Base-by-base conservation (phyloP, 2,329 filamentous ascomycete genomes). In the Aspergillus clavatus region DNA sequence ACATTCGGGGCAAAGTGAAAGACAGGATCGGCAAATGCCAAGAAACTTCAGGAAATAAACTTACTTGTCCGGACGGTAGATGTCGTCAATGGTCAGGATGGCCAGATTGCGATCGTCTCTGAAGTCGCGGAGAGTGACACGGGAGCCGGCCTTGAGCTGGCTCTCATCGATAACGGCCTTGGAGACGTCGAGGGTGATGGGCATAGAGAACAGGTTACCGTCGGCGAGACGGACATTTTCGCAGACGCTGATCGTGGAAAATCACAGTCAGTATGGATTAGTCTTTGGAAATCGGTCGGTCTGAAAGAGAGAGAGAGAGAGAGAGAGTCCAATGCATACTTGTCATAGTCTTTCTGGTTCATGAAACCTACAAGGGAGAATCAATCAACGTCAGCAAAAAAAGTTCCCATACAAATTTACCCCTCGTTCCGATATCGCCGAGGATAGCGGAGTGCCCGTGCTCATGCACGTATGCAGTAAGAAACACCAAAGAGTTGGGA, bases 31-130 rank as follows among this genome's bases (percentile, higher is more conserved):
- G 39, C 38, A n/a, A 33, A 43, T 22, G 33, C 22, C 18, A 16
- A 36, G 27, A 36, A 35, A n/a, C n/a, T n/a, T n/a, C n/a, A n/a
- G n/a, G 12, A 37, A 45, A 37, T 12, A 38, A 19, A 67, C 84
- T 67, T 79, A 90, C 89, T 96, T 97, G 79, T 98, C 84, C 47
- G 93, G 91, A 69, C 79, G 82, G 81, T 98, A 98, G 61, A 98
- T 79, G 70, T 98, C 93, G 50, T 96, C 89, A 47, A 98, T 82
- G 38, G 88, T 97, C 65, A 98, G 77, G 68, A 98, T 98, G 60
- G 89, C 93, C 56, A 98, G 77, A 72, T 95, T 95, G 63, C 87
- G 84, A 76, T 98, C 93, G 70, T 98, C 93, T 68, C 93, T 85
- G 75, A 94, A 89, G 69, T 98, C 93, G 60, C 91, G 87, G 53